Base-by-base conservation (phyloP, 257 asterid species). In the Penstemon barbatus region DNA sequence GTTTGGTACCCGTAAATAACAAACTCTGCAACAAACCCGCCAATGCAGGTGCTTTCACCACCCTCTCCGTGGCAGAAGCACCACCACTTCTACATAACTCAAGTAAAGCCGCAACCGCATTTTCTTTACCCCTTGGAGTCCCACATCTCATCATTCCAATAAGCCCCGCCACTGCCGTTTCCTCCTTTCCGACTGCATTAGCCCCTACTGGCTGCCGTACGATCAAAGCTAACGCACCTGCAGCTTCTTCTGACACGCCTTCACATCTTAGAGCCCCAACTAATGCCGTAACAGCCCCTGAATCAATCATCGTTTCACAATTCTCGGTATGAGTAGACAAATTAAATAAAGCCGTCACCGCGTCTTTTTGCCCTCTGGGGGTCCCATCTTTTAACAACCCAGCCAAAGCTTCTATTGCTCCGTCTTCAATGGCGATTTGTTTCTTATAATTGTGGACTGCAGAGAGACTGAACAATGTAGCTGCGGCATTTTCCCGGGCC, bases 401-500 rank as follows among this genome's bases (percentile, higher is more conserved):
- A 0, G 91, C 86, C 69, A 92, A 81, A 56, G 96, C 89, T 79
- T 84, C 92, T 0, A 88, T 82, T 2, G 92, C 90, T n/a, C 99
- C 95, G 2, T 84, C 82, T 79, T 88, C 94, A 25, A 59, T 73
- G 0, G 92, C 95, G 52, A 93, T 93, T 48, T 70, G 79, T 69
- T 81, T 93, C 75, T 93, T 93, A 53, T 90, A 84, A 39, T 88
- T 85, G n/a, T 92, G 97, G 77, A 90, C 90, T 3, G 97, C 95
- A 4, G 98, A 92, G 56, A 92, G 97, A 41, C 98, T 92, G 84
- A 92, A 92, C 59, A 92, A 53, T 0, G 97, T 92, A 0, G 98
- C 98, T 4, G 98, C 98, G 6, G 98, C 96, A 44, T 92, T 92
- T 79, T 92, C 98, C 72, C 87, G 80, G 4, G 97, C 91, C 75